Evolutionary conservation across 2,329 filamentous ascomycete species (phyloP), one percentile per base, ranked within the genome.

Genomic region (Beauveria asiatica): DNA sequence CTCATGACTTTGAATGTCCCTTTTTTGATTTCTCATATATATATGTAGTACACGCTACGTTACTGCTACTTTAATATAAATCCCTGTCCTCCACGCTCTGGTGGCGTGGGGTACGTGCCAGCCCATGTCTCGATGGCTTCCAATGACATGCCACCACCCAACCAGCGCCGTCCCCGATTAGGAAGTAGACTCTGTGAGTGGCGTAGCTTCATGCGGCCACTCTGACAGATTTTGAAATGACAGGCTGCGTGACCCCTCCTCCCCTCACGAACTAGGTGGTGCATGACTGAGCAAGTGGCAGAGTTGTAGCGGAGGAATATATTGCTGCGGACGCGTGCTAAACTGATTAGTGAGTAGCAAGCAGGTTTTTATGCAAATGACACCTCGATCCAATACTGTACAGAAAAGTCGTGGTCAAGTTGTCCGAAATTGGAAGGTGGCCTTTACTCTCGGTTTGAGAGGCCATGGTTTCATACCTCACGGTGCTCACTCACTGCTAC

Each of bases 31-130:
- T 23, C 11, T 6, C 11, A 11, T 19, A 10, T 25, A 45, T n/a
- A 37, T 1, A 39, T 53, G 42, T 54, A 46, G 50, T 48, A 59
- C 42, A 48, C 44, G 39, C 50, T 60, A 60, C 57, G 57, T 60
- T 60, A 60, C 57, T 37, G 23, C 30, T 11, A 10, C 23, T 30
- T 53, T 49, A 60, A 60, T 60, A 54, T 60, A 60, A 30, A 54
- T 25, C 41, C 57, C 16, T 42, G 44, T 16, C n/a, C 23, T 44
- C 57, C 50, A 46, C 42, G 50, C 44, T 19, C 16, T 46, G 41
- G 42, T 8, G 9, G 49, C 57, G 57, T 54, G 57, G 57, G 56
- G 56, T 51, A 46, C 39, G 25, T 39, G 48, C 11, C 27, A 45
- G 27, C 27, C 25, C 48, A n/a, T 41, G 37, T 48, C 45, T 41